Conservation (phyloP, 2,329 filamentous ascomycete species). For the Macrophomina tecta region DNA sequence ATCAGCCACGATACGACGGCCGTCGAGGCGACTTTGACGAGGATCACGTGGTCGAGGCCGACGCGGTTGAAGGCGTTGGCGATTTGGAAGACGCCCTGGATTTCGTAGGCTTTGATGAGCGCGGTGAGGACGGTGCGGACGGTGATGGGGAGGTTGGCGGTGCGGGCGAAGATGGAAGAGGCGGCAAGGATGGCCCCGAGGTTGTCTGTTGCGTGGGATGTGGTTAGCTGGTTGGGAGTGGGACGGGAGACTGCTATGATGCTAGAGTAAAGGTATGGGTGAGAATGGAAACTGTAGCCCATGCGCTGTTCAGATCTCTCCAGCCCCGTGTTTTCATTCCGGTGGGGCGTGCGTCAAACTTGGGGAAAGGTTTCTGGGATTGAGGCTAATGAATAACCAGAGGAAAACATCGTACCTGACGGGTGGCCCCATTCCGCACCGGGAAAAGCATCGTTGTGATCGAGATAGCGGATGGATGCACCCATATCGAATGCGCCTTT, state of each 20-base stretch:
- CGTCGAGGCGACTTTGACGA: conserved; percentile 96
- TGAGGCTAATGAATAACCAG: no score
- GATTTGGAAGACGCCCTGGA: conserved; percentile 94
- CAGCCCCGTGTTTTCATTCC: no score
- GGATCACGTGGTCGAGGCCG: conserved; percentile 93
- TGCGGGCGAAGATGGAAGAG: conserved; percentile 95
- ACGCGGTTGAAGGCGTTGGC: conserved; percentile 99
- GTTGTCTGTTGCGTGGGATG: conserved; percentile 67
- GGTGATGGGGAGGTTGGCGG: conserved; percentile 83
- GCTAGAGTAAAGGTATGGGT: no score
- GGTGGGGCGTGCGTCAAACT: no score
- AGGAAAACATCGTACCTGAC: conserved; percentile 56
- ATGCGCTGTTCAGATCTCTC: no score
- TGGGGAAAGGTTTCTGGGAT: no score
- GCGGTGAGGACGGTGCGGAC: conserved; percentile 82
- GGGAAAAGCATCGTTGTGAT: conserved; percentile 99
- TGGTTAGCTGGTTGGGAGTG: no score
- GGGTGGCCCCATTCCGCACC: conserved; percentile 99
- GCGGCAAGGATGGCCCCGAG: conserved; percentile 95
- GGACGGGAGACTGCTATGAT: no score
- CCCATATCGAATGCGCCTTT: conserved; percentile 99
- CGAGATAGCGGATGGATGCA: conserved; percentile 97
- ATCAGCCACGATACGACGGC: conserved; percentile 96
- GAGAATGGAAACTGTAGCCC: no score
- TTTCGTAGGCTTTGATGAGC: conserved; percentile 99